Conservation (phyloP, 306 rosid genomes). For the Quercus robur region DNA sequence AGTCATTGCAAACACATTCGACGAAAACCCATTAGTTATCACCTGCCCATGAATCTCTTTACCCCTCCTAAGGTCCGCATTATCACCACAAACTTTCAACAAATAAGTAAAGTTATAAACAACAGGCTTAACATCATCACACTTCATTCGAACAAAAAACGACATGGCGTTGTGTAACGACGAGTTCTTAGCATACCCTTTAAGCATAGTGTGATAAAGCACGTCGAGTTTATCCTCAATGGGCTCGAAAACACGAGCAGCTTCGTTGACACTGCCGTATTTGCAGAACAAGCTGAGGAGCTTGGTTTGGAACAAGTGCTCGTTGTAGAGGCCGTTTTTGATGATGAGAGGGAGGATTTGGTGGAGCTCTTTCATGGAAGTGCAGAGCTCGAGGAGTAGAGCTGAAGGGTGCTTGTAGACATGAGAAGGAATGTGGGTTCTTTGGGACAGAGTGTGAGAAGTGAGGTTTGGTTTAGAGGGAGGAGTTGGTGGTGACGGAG, state of each 20-base stretch:
- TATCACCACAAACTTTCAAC: slow-evolving; percentile 68
- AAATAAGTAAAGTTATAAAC: slow-evolving; percentile 82
- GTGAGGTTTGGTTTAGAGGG: slow-evolving; percentile 6
- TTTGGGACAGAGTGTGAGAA: slow-evolving; percentile 41
- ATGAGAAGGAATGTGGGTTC: slow-evolving; percentile 73
- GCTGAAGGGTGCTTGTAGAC: slow-evolving; percentile 83
- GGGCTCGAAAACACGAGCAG: slow-evolving; percentile 69
- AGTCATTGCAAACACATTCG: slow-evolving; percentile 82
- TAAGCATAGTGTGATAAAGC: slow-evolving; percentile 81
- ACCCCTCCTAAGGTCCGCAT: slow-evolving; percentile 65
- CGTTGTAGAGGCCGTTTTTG: slow-evolving; percentile 65
- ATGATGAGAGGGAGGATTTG: slow-evolving; percentile 70
- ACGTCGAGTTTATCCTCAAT: slow-evolving; percentile 61
- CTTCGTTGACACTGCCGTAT: slow-evolving; percentile 53
- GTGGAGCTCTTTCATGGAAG: slow-evolving; percentile 62
- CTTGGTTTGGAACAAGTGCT: slow-evolving; percentile 83
- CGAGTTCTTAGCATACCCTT: slow-evolving; percentile 75
- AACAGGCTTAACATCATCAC: slow-evolving; percentile 63
- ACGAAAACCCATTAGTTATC: slow-evolving; percentile 51
- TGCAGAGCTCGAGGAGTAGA: slow-evolving; percentile 73
- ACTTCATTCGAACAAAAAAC: slow-evolving; percentile 58
- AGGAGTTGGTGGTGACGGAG: slow-evolving; percentile 14
- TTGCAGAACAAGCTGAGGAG: slow-evolving; percentile 76
- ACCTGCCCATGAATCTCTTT: slow-evolving; percentile 77
- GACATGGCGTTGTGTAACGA: slow-evolving; percentile 36